Evolutionary conservation across 306 rosid species (phyloP).

Genomic region (Hippophae rhamnoides): DNA sequence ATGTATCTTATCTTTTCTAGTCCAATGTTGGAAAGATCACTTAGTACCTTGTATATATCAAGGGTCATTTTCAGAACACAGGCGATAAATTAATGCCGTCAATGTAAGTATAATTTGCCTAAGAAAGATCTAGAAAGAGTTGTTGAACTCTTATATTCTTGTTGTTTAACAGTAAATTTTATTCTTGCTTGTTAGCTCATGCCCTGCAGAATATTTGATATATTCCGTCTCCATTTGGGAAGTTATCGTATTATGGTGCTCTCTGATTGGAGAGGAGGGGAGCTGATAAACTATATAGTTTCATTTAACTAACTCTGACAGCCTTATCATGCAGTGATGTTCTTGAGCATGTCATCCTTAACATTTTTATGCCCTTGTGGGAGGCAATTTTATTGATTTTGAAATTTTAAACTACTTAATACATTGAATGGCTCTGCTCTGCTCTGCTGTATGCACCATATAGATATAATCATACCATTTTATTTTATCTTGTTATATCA

Average conservation of each 20-base stretch:
- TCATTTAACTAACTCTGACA: slow-evolving; percentile 3
- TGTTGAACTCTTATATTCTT: slow-evolving; percentile 14
- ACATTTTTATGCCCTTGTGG: not conserved
- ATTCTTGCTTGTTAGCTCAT: not conserved
- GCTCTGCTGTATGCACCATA: slow-evolving; percentile 6
- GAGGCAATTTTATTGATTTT: not conserved
- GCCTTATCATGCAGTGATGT: slow-evolving; percentile 8
- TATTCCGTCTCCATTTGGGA: not conserved
- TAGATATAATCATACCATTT: slow-evolving; percentile 8
- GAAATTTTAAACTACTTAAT: not conserved
- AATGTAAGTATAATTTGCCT: slow-evolving; percentile 31
- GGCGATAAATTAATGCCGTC: slow-evolving; percentile 19
- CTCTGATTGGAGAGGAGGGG: slow-evolving; percentile 10
- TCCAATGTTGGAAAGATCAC: no score
- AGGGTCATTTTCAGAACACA: slow-evolving; percentile 26
- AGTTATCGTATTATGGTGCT: not conserved
- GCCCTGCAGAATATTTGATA: not conserved
- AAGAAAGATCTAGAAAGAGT: not conserved
- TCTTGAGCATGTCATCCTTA: not conserved
- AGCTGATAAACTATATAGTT: not conserved
- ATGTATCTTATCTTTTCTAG: no score
- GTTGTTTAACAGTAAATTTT: slow-evolving; percentile 3
- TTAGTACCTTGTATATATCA: slow-evolving; percentile 13
- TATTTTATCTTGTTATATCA: slow-evolving; percentile 23
- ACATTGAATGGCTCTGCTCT: not conserved